Evolutionary conservation across 1,284 basidiomycete species (phyloP).

Genomic region (Agaricales sp.): DNA sequence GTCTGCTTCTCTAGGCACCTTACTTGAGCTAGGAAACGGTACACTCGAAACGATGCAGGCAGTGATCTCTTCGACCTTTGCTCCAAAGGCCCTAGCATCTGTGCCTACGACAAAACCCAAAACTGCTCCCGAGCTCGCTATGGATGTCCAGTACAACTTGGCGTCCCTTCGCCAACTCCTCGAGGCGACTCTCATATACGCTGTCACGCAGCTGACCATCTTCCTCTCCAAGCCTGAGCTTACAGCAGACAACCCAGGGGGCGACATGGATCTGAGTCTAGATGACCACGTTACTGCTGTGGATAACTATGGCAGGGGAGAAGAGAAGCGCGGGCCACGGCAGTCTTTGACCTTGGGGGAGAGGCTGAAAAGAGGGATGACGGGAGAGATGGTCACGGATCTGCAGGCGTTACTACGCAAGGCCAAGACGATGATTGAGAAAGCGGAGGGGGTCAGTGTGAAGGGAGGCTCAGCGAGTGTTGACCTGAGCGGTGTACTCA

Average conservation of each 20-base stretch:
- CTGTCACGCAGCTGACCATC: slow-evolving; percentile 67
- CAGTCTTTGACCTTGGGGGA: slow-evolving; percentile 47
- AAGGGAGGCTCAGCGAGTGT: slow-evolving; percentile 15
- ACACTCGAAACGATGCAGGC: slow-evolving; percentile 59
- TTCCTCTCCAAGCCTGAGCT: slow-evolving; percentile 64
- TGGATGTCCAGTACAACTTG: slow-evolving; percentile 43
- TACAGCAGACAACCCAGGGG: slow-evolving; percentile 24
- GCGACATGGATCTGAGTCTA: slow-evolving; percentile 28
- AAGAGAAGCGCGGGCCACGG: slow-evolving; percentile 33
- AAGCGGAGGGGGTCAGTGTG: slow-evolving; percentile 35
- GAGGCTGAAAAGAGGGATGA: slow-evolving; percentile 59
- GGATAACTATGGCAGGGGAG: slow-evolving; percentile 20
- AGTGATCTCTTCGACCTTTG: slow-evolving; percentile 42
- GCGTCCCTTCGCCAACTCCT: slow-evolving; percentile 31
- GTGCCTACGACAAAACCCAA: slow-evolving; percentile 20
- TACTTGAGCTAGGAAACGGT: slow-evolving; percentile 66
- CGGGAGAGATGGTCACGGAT: slow-evolving; percentile 70
- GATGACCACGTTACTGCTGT: slow-evolving; percentile 32
- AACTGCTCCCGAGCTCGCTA: slow-evolving; percentile 39
- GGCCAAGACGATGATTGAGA: slow-evolving; percentile 47
- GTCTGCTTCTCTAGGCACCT: slow-evolving; percentile 68
- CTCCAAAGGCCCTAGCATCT: slow-evolving; percentile 35
- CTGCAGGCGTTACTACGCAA: slow-evolving; percentile 55
- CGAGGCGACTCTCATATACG: slow-evolving; percentile 66
- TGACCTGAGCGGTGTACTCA: slow-evolving; percentile 1